phyloP scores from a whole-genome alignment of 768 basidiomycete genomes.

The Leccinum disarticulatum region DNA sequence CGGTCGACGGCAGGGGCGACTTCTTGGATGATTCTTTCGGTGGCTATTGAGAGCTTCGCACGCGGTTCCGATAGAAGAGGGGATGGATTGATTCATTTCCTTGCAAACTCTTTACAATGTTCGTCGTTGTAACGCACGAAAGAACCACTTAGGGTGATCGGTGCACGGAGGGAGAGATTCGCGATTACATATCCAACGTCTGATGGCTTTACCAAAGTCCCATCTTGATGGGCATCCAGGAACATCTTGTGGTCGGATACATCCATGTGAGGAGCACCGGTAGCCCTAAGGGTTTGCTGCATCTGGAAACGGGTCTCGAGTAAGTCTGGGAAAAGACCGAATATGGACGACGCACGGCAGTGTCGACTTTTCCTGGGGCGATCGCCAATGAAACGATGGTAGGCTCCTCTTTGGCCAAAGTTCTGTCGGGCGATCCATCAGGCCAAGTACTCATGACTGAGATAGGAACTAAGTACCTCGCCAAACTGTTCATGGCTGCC shows the following conservation, averaged over 20 bases:
- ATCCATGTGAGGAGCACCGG: conserved; percentile 54
- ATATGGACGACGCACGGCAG: conserved; percentile 49
- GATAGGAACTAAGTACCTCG: conserved; percentile 50
- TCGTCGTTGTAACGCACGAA: conserved; percentile 83
- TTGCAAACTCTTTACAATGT: conserved; percentile 58
- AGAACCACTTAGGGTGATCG: conserved; percentile 62
- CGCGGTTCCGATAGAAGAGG: conserved; percentile 16
- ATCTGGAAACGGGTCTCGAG: conserved; percentile 47
- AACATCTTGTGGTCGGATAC: conserved; percentile 57
- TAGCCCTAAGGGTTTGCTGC: conserved; percentile 57
- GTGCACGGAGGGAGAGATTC: conserved; percentile 64
- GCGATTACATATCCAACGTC: conserved; percentile 80
- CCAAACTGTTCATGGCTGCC: conserved; percentile 86
- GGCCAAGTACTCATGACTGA: not conserved
- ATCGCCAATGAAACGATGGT: conserved; percentile 70
- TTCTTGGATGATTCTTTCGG: conserved; percentile 19
- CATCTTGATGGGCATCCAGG: conserved; percentile 53
- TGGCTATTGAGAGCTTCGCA: conserved; percentile 13
- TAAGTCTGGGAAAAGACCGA: not conserved
- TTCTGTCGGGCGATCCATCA: conserved; percentile 45
- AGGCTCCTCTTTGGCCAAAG: conserved; percentile 83
- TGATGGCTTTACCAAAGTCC: conserved; percentile 74
- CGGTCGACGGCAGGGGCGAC: not conserved
- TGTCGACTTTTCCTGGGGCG: conserved; percentile 88
- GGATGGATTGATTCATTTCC: conserved; percentile 19